A percentile compares a stretch with the other conserved stretches of the same genome.
Evolutionary conservation across 1,284 basidiomycete species (phyloP).

Genomic region (Xanthoconium separans): DNA sequence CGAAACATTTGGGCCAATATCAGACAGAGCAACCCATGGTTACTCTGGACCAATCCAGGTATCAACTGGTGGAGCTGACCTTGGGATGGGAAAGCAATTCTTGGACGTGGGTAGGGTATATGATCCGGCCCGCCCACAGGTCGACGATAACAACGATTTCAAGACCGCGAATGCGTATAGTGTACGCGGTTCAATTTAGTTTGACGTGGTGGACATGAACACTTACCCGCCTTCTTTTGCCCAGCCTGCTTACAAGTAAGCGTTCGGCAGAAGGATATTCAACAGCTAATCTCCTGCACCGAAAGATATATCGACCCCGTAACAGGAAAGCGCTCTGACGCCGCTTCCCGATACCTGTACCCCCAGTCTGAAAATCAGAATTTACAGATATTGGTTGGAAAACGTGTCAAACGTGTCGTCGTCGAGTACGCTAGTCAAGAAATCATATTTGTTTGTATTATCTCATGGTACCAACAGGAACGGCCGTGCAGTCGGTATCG

Average conservation of each 20-base stretch:
- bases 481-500: slow-evolving; percentile 53
- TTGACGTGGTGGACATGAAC: not conserved
- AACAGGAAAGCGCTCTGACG: slow-evolving; percentile 57
- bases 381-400: slow-evolving; percentile 38
- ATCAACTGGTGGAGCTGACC: slow-evolving; percentile 39
- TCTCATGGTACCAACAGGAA: slow-evolving; percentile 33
- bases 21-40: slow-evolving; percentile 45
- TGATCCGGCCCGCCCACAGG: slow-evolving; percentile 27
- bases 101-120: not conserved
- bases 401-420: slow-evolving; percentile 45
- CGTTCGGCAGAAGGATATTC: no score
- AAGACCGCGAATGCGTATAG: slow-evolving; percentile 41
- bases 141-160: slow-evolving; percentile 46
- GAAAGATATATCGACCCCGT: slow-evolving; percentile 48
- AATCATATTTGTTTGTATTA: not conserved
- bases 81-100: slow-evolving; percentile 44
- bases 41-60: slow-evolving; percentile 53
- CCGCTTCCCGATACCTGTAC: slow-evolving; percentile 58
- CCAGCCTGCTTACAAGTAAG: slow-evolving; percentile 14
- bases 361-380: slow-evolving; percentile 45
- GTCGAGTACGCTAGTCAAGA: slow-evolving; percentile 39
- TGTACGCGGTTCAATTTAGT: slow-evolving; percentile 33
- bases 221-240: not conserved
- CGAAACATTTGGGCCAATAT: slow-evolving; percentile 47
- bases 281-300: not conserved